Conservation (phyloP, 31 red algal genomes). For the Asparagopsis taxiformis region DNA sequence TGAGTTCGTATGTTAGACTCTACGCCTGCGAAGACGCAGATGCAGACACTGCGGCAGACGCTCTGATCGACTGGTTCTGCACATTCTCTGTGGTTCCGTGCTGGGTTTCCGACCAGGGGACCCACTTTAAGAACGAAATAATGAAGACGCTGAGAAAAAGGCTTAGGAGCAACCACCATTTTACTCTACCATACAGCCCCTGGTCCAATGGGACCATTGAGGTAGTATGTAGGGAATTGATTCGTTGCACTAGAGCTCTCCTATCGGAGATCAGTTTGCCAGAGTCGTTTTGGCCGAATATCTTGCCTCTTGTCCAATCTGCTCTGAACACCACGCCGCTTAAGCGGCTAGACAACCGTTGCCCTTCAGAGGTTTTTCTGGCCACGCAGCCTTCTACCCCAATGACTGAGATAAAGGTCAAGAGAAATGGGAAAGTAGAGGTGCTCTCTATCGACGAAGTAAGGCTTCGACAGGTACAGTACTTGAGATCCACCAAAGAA, state of each 20-base stretch:
- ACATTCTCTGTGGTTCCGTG: neutral
- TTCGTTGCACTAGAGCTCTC: neutral
- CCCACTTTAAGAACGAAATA: conserved; percentile 9
- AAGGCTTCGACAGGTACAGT: neutral
- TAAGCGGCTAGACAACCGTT: neutral
- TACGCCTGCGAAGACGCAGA: neutral
- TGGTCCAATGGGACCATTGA: conserved; percentile 29
- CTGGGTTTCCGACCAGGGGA: conserved; percentile 2
- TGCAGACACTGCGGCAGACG: neutral
- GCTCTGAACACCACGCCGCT: conserved; percentile 17
- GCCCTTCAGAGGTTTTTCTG: neutral
- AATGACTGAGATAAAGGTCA: neutral
- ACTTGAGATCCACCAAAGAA: neutral
- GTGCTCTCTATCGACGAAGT: neutral
- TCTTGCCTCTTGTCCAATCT: conserved; percentile 37
- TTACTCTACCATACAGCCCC: conserved; percentile 23
- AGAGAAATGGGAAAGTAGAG: neutral
- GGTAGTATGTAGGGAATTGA: conserved; percentile 1
- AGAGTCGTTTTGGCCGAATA: neutral
- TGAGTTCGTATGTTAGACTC: conserved; percentile 13
- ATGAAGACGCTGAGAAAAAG: neutral
- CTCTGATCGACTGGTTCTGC: neutral
- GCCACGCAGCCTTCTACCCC: neutral
- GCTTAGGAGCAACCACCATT: conserved; percentile 10
- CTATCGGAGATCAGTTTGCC: conserved; percentile 8